A percentile compares a stretch with the other conserved stretches of the same genome.
Evolutionary conservation across 352 stramenopile genomes (phyloP).

Genomic region (Achlya hypogyna): DNA sequence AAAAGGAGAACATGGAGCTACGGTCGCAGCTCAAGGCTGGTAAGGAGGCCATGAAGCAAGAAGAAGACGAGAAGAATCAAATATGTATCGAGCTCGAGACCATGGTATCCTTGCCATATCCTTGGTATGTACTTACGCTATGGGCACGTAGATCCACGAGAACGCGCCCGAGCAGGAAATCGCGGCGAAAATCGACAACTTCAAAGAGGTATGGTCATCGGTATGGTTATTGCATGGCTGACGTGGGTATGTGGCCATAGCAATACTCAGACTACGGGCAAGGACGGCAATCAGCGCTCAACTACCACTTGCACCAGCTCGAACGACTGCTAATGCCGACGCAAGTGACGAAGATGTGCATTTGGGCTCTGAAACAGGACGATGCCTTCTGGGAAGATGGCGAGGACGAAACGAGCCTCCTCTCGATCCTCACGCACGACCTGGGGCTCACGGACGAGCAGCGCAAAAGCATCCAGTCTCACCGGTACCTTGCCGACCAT

Average conservation of each 20-base stretch:
- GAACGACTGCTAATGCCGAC: constrained; percentile 89
- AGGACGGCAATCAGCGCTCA: constrained; percentile 75
- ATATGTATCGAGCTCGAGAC: constrained; percentile 73
- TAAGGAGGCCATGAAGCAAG: constrained; percentile 78
- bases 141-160: constrained; percentile 40
- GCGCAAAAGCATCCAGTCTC: constrained; percentile 89
- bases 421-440: constrained; percentile 84
- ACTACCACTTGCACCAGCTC: constrained; percentile 90
- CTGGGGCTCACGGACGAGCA: constrained; percentile 87
- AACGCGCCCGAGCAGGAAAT: constrained; percentile 79
- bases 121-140: neutral
- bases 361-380: constrained; percentile 86
- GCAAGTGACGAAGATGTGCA: constrained; percentile 91
- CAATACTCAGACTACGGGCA: constrained; percentile 89
- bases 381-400: constrained; percentile 85
- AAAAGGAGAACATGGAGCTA: constrained; percentile 88
- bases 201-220: constrained; percentile 62
- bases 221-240: neutral
- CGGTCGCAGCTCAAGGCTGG: constrained; percentile 83
- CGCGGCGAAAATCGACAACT: constrained; percentile 92
- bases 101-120: constrained; percentile 28
- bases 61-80: constrained; percentile 79
- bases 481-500: constrained; percentile 41
- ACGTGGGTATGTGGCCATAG: constrained; percentile 25
- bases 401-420: constrained; percentile 84